Conservation (phyloP, 2,329 filamentous ascomycete species). For the Chaetomium globosum region DNA sequence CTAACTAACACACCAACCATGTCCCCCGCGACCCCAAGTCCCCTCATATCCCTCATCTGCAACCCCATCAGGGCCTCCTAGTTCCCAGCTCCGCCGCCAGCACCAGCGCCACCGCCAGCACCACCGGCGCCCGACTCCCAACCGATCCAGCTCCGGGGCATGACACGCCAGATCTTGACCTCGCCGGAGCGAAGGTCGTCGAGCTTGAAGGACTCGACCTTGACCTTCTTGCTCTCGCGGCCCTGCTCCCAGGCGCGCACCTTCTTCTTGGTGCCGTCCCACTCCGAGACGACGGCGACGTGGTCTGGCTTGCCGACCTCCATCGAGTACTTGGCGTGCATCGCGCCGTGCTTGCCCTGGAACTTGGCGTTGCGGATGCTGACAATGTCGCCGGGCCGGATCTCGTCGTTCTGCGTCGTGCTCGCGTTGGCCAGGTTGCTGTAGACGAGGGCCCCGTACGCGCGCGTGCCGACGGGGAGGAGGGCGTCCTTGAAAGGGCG, state of each 20-base stretch:
- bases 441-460: constrained; percentile 91
- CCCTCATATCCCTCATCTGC: constrained; percentile 26
- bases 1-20: constrained; percentile 31
- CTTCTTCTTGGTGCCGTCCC: constrained; percentile 99
- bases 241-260: constrained; percentile 94
- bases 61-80: constrained; percentile 45
- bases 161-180: constrained; percentile 95
- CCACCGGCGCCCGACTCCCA: constrained; percentile 62
- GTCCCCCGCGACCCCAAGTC: constrained; percentile 13
- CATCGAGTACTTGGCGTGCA: constrained; percentile 89
- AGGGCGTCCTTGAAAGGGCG: constrained; percentile 73
- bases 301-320: constrained; percentile 90
- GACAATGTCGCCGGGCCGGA: constrained; percentile 86
- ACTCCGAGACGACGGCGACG: constrained; percentile 88
- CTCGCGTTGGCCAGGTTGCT: constrained; percentile 93
- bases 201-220: constrained; percentile 90
- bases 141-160: constrained; percentile 88
- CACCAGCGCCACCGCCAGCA: constrained; percentile 81
- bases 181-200: constrained; percentile 91
- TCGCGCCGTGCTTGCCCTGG: constrained; percentile 89
- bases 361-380: constrained; percentile 91
- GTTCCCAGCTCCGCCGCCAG: constrained; percentile 67
- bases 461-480: constrained; percentile 79
- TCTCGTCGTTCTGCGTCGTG: constrained; percentile 87
- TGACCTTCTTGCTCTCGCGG: constrained; percentile 88